Evolutionary conservation across 805 yeast species (phyloP), one percentile per base, ranked within the genome.

Genomic region (Yarrowia sp.): DNA sequence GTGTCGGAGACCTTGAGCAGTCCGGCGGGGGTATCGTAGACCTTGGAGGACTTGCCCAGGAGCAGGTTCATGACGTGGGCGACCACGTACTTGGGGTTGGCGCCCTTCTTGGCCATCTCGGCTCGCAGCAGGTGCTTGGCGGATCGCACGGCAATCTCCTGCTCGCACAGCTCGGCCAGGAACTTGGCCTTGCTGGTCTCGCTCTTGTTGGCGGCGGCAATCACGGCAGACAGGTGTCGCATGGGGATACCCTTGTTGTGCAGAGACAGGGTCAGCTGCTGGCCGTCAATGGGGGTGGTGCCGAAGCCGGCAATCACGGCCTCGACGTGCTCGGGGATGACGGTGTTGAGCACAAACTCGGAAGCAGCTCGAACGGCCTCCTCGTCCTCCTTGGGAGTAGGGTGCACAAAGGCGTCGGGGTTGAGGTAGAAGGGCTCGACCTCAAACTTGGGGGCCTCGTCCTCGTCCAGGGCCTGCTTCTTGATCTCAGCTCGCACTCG

Each of bases 221-320:
- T 87, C 71, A 91, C 75, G 17, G 74, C 77, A 69, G 97, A 97
- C 73, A 94, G 82, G 75, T 94, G 94, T 80, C 98, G 89, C 78
- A 93, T 76, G 77, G 92, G 93, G 76, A 94, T 87, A 82, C 99
- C 99, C 67, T 82, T 81, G 70, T 84, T 85, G 77, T 95, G 99
- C 78, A 94, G 78, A 66, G 83, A 76, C 49, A 82, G 80, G 19
- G 90, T 79, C 72, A 95, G 83, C 73, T 92, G 95, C 3, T 78
- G 75, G 71, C 98, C 97, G 75, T 92, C 97, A 68, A 90, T 80
- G 52, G 98, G 97, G 44, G 87, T 84, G 61, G 83, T 79, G 10
- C 77, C 70, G 20, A 80, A 77, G 47, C 85, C 85, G 9, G 80
- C 79, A 17, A 83, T 79, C 34, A 90, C 76, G 30, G 86, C 90